These are phyloP conservation scores for Haplographium delicatum DNA, from an alignment of 495 filamentous ascomycete species.

Conservation along the genomic window DNA sequence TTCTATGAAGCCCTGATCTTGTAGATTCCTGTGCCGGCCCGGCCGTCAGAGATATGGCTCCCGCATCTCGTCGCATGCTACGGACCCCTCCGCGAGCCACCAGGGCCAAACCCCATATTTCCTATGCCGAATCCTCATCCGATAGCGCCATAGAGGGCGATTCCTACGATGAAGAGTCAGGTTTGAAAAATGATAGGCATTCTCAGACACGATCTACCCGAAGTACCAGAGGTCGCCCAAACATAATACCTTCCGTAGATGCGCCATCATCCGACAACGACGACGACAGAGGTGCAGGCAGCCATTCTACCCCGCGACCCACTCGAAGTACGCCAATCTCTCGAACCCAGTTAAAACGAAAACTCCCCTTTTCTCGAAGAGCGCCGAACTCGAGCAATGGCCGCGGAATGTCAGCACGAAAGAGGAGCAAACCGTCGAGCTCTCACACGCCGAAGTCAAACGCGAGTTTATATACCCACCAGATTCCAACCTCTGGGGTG, in stretches of 20 bases:
- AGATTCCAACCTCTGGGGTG: constrained; percentile 13
- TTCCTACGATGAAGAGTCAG: constrained; percentile 9
- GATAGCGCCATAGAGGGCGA: background rate
- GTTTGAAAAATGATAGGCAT: background rate
- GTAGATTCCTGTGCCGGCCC: too few relatives aligned
- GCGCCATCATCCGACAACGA: background rate
- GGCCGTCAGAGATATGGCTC: constrained; percentile 13
- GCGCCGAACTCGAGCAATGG: too few relatives aligned
- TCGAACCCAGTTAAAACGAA: too few relatives aligned
- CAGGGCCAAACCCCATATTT: constrained; percentile 16
- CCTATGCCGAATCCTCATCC: constrained; percentile 19
- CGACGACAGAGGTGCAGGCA: too few relatives aligned
- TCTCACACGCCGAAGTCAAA: constrained; percentile 1
- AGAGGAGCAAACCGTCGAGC: constrained; percentile 5
- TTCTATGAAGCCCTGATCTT: too few relatives aligned
- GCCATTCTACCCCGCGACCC: too few relatives aligned
- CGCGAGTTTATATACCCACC: background rate
- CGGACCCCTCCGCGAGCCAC: constrained; percentile 13
- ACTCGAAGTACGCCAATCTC: too few relatives aligned
- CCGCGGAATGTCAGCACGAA: too few relatives aligned
- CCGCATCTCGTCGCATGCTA: constrained; percentile 8
- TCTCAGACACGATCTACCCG: background rate
- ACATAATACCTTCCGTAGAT: too few relatives aligned
- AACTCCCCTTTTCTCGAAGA: too few relatives aligned
- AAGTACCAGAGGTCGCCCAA: too few relatives aligned